Evolutionary conservation across 306 rosid species (phyloP), one percentile per base, ranked within the genome.

Genomic region (Quercus aquifolioides): DNA sequence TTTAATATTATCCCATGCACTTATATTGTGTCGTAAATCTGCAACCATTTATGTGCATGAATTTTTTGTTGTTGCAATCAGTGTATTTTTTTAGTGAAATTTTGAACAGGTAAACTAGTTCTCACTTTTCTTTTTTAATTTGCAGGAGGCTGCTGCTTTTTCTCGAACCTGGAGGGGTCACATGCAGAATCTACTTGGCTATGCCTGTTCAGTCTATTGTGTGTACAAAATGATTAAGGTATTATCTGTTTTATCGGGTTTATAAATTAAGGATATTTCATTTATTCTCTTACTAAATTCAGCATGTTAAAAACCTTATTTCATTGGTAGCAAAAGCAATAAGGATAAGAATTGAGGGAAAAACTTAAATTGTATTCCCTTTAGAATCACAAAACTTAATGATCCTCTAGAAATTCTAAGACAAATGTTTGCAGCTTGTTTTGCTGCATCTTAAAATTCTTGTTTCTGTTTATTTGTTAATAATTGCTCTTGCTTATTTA

Each of bases 131-230:
- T 41, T 12, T 3, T 26, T 18, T 67, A 67, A 67, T 73, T 86
- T 82, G 85, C 88, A 95, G 99, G 99, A 93, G 84, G 99, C 99
- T 81, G 99, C 97, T 74, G 89, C 98, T 63, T 95, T 91, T 90
- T 95, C 98, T 79, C 93, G 98, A 79, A 95, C 99, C 55, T 95
- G 98, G 99, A 91, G 79, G 85, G 99, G 99, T 76, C 99, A 95
- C 84, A 84, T 91, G 97, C 98, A 91, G 89, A 95, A 95, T 86
- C 88, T 95, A 43, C 98, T 93, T 76, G 99, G 99, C 84, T 95
- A 93, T 85, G 99, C 96, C 76, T 95, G 99, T 81, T 95, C 99
- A 2, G 73, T 88, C n/a, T 95, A 95, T 75, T 95, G 99, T 88
- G 98, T 95, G 69, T 95, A 95, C 83, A 95, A 95, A 87, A 95